Conservation (phyloP, 148 eudicot species). For the Camellia sinensis region DNA sequence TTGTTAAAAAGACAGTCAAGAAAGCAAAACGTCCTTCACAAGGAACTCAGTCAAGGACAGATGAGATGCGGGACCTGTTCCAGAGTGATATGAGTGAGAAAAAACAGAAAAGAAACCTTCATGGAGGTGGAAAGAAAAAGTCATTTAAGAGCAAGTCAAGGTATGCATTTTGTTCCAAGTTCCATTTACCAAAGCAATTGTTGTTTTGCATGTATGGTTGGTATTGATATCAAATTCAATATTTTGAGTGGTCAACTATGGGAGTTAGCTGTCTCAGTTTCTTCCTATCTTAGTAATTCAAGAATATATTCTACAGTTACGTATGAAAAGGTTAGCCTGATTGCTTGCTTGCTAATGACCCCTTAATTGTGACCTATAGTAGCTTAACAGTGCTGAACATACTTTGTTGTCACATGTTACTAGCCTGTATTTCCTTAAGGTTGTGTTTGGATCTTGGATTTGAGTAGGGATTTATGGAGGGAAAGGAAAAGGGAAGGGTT, state of each 20-base stretch:
- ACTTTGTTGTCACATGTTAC: neutral
- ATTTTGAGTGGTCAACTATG: neutral
- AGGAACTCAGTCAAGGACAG: constrained; percentile 55
- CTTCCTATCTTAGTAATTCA: neutral
- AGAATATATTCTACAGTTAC: neutral
- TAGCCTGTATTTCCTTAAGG: neutral
- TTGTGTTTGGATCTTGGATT: too few species aligned
- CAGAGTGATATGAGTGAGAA: constrained; percentile 72
- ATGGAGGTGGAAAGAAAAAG: constrained; percentile 50
- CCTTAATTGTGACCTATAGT: neutral
- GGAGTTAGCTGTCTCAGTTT: neutral
- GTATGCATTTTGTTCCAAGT: constrained; percentile 37
- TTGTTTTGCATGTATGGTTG: neutral
- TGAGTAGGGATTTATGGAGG: too few species aligned
- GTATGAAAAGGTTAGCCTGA: neutral
- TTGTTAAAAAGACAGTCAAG: constrained; percentile 36
- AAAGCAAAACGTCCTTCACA: constrained; percentile 38
- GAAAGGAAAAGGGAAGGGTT: too few species aligned
- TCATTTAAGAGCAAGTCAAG: constrained; percentile 97
- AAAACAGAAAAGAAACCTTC: constrained; percentile 47
- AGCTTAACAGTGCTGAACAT: neutral
- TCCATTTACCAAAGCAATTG: neutral
- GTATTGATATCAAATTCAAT: neutral
- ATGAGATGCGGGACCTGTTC: constrained; percentile 78
- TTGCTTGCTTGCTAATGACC: neutral